These are phyloP conservation scores for Ophiocordyceps polyrhachis-furcata DNA, from an alignment of 2,329 filamentous ascomycete genomes.

Conservation along the genomic window DNA sequence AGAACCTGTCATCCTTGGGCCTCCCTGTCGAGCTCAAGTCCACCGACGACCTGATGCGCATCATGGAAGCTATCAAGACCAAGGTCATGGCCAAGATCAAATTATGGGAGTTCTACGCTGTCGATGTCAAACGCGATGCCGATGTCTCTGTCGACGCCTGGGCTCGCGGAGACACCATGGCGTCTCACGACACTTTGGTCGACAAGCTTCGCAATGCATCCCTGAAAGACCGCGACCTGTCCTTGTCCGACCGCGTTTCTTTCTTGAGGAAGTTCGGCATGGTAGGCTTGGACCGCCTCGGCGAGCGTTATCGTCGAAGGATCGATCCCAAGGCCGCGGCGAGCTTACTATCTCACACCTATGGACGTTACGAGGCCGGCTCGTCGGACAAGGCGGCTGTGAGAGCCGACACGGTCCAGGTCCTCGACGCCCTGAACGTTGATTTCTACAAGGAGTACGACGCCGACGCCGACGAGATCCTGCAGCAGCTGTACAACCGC, in stretches of 20 bases:
- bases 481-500: slow-evolving; percentile 83
- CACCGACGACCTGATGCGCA: slow-evolving; percentile 52
- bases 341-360: slow-evolving; percentile 21
- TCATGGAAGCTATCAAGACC: slow-evolving; percentile 72
- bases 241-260: slow-evolving; percentile 32
- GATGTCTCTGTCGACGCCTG: slow-evolving; percentile 54
- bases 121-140: slow-evolving; percentile 58
- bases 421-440: slow-evolving; percentile 73
- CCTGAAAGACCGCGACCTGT: slow-evolving; percentile 14
- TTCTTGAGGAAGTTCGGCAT: slow-evolving; percentile 55
- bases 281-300: slow-evolving; percentile 51
- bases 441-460: slow-evolving; percentile 89
- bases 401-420: slow-evolving; percentile 34
- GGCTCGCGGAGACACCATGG: slow-evolving; percentile 38
- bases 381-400: slow-evolving; percentile 29
- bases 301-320: slow-evolving; percentile 57
- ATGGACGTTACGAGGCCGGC: slow-evolving; percentile 43
- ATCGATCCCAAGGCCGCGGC: slow-evolving; percentile 55
- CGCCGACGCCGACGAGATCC: slow-evolving; percentile 58
- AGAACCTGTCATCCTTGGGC: slow-evolving; percentile 47
- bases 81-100: slow-evolving; percentile 60
- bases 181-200: slow-evolving; percentile 28
- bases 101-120: slow-evolving; percentile 85
- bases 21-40: slow-evolving; percentile 57
- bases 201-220: slow-evolving; percentile 19